Percentiles rank a stretch among this genome's conserved stretches.
Conservation (phyloP, 1,284 basidiomycete genomes). For the Hypsizygus ulmarius region DNA sequence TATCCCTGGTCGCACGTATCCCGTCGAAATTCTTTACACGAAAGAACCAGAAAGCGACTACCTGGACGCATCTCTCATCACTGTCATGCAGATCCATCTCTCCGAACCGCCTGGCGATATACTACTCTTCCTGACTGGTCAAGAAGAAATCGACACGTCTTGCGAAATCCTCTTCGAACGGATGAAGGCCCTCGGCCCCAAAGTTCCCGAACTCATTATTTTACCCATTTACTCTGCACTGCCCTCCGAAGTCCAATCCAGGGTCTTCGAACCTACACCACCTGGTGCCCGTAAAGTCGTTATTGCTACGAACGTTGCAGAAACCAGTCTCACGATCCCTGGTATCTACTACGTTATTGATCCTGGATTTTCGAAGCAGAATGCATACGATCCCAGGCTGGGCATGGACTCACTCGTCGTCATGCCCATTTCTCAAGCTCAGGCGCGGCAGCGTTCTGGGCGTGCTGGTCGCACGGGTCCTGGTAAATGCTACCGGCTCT, state of each 20-base stretch:
- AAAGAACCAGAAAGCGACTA: slow-evolving; percentile 99
- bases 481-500: slow-evolving; percentile 97
- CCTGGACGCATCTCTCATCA: slow-evolving; percentile 96
- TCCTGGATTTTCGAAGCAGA: slow-evolving; percentile 98
- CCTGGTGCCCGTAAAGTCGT: slow-evolving; percentile 97
- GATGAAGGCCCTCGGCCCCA: slow-evolving; percentile 96
- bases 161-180: slow-evolving; percentile 98
- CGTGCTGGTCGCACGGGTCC: slow-evolving; percentile 98
- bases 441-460: slow-evolving; percentile 92
- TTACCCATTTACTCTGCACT: slow-evolving; percentile 97
- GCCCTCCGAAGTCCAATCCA: slow-evolving; percentile 95
- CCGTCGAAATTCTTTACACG: slow-evolving; percentile 96
- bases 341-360: slow-evolving; percentile 99
- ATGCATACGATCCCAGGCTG: slow-evolving; percentile 94
- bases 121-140: slow-evolving; percentile 95
- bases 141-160: slow-evolving; percentile 97
- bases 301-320: slow-evolving; percentile 98
- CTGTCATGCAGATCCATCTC: slow-evolving; percentile 98
- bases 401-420: slow-evolving; percentile 99
- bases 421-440: slow-evolving; percentile 99
- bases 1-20: slow-evolving; percentile 98
- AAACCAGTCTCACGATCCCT: slow-evolving; percentile 97
- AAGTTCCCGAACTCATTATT: slow-evolving; percentile 95
- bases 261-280: slow-evolving; percentile 97
- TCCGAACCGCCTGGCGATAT: slow-evolving; percentile 97